Conservation (phyloP, 2,329 filamentous ascomycete species). For the Corniculantispora saksenae region DNA sequence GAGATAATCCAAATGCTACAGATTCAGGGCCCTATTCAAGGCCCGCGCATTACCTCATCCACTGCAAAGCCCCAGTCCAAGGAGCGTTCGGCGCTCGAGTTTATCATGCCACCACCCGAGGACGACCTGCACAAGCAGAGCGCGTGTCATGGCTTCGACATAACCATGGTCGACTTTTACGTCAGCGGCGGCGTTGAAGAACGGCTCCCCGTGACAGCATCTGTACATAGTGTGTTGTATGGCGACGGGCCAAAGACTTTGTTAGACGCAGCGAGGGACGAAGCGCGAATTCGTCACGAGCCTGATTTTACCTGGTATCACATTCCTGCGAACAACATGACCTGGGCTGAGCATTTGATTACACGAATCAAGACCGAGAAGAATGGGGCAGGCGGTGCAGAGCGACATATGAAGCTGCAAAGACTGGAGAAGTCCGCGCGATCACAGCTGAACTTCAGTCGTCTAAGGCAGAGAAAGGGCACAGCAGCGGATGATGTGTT, state of each 20-base stretch:
- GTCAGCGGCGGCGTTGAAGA: constrained; percentile 10
- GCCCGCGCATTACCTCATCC: constrained; percentile 9
- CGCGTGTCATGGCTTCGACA: constrained; percentile 20
- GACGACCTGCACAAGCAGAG: constrained; percentile 5
- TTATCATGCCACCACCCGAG: background rate
- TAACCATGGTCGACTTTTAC: constrained; percentile 17
- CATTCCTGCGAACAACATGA: constrained; percentile 19
- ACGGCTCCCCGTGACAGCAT: constrained; percentile 11
- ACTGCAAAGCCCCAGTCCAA: background rate
- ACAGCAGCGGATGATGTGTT: background rate
- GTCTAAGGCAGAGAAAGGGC: background rate
- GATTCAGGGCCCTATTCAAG: constrained; percentile 5
- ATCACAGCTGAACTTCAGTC: background rate
- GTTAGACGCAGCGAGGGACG: background rate
- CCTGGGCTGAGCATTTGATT: constrained; percentile 13
- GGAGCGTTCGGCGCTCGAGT: background rate
- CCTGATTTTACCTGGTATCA: constrained; percentile 22
- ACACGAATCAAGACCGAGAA: background rate
- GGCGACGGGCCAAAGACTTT: constrained; percentile 16
- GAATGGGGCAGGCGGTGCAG: no score
- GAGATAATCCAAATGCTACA: constrained; percentile 16
- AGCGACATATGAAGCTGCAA: constrained; percentile 11
- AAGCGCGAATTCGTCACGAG: background rate
- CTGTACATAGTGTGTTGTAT: constrained; percentile 17
- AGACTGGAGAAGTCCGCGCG: background rate